Base-by-base conservation (phyloP, 2,329 filamentous ascomycete genomes). In the Aspergillus tubingensis region DNA sequence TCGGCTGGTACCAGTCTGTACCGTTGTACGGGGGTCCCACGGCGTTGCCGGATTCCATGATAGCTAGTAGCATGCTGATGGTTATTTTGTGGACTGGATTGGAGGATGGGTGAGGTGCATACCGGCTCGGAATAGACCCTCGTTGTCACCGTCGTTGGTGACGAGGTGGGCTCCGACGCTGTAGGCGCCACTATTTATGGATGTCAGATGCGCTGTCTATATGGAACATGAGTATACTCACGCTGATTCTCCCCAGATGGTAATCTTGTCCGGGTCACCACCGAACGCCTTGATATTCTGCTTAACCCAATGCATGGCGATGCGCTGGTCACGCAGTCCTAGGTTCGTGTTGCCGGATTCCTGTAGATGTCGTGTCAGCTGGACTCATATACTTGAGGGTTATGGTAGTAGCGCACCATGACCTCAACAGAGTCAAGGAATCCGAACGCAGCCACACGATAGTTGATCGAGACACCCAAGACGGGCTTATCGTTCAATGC, bases 241-340 rank as follows among this genome's bases (percentile, higher is more conserved):
- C 71, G 71, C 71, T 41, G 72, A 75, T 58, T 76, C 74, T 15
- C 74, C 74, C 67, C 74, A 76, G 19, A 77, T 76, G 5, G 74
- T 75, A 25, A 77, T 67, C 27, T 64, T 70, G 6, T 70, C 64
- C 3, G 71, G 68, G 36, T 73, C 70, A 17, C 71, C 71, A 0
- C 74, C 74, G 53, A 77, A 76, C 0, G 70, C 67, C 19, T 64
- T 39, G 41, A 76, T 76, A 56, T 76, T 72, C 44, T 71, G 58
- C 62, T 74, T 73, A 11, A 77, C 70, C 75, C 75, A 77, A 8
- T 66, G 70, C 64, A 77, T 70, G 27, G 73, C 74, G 25, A 70
- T 66, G 2, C 74, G 69, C 57, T 77, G 75, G 36, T 77, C 74
- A 8, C 69, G 69, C 11, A 73, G 64, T 2, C 67, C 71, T 17